Evolutionary conservation across 768 basidiomycete genomes (phyloP).

Genomic region (Pleurotus platypus): DNA sequence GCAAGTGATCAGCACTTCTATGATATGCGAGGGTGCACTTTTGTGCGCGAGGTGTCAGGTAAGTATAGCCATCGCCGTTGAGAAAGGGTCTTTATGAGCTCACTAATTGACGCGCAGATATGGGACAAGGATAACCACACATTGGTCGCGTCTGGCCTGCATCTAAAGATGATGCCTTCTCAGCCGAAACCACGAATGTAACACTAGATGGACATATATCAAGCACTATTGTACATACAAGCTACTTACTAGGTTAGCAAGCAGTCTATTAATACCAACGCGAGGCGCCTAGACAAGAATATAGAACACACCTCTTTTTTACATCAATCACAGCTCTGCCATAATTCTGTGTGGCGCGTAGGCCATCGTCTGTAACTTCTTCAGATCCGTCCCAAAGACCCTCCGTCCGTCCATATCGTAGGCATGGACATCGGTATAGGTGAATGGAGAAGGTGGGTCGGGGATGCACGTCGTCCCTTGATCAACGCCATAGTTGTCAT

Average conservation of each 20-base stretch:
- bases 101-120: constrained; percentile 24
- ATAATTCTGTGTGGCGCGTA: constrained; percentile 4
- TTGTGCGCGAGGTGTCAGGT: constrained; percentile 37
- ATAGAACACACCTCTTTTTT: not conserved
- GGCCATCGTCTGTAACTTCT: not conserved
- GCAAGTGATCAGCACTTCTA: constrained; percentile 35
- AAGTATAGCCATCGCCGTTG: constrained; percentile 13
- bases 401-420: not conserved
- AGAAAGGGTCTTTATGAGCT: not conserved
- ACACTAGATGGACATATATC: not conserved
- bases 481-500: constrained; percentile 53
- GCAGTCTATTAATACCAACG: not conserved
- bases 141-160: constrained; percentile 39
- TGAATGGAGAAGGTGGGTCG: constrained; percentile 18
- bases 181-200: constrained; percentile 8
- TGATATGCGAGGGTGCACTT: constrained; percentile 23
- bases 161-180: constrained; percentile 34
- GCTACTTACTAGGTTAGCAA: not conserved
- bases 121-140: constrained; percentile 35
- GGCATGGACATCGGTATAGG: not conserved
- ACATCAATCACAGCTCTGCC: not conserved
- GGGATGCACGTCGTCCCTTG: constrained; percentile 24
- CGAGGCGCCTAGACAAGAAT: not conserved
- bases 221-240: not conserved
- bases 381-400: not conserved